Evolutionary conservation across 2,329 filamentous ascomycete genomes (phyloP).

Genomic region (Dactylellina leptospora): DNA sequence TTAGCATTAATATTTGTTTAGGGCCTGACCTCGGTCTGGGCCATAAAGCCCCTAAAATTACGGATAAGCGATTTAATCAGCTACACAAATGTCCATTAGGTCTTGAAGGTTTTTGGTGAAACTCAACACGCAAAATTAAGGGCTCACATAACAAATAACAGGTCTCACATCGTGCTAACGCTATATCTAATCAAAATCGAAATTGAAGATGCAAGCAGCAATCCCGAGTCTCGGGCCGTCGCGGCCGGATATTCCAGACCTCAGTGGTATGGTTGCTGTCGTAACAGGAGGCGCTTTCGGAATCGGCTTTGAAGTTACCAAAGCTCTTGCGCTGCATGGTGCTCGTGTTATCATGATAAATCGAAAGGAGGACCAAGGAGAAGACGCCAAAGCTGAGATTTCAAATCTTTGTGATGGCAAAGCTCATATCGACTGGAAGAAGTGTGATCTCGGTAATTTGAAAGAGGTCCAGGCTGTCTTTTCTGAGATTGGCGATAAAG

Average conservation of each 20-base stretch:
- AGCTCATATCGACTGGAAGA: constrained; percentile 61
- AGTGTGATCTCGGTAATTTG: constrained; percentile 62
- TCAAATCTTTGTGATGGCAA: constrained; percentile 15
- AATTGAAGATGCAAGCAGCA: constrained; percentile 6
- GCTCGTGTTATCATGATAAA: constrained; percentile 10
- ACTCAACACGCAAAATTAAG: too few species aligned
- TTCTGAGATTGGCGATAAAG: constrained; percentile 58
- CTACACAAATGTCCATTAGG: too few species aligned
- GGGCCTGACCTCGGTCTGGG: too few species aligned
- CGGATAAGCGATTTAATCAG: too few species aligned
- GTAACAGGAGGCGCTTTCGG: constrained; percentile 65
- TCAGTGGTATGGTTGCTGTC: constrained; percentile 62
- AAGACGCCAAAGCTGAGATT: constrained; percentile 9
- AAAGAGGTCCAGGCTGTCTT: constrained; percentile 61
- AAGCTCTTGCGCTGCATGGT: constrained; percentile 42
- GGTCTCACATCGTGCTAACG: too few species aligned
- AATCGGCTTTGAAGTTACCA: constrained; percentile 65
- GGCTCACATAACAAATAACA: too few species aligned
- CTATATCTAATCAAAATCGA: background rate
- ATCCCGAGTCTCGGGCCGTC: background rate
- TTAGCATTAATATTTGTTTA: too few species aligned
- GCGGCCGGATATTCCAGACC: constrained; percentile 59
- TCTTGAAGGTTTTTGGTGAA: too few species aligned
- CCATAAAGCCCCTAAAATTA: too few species aligned
- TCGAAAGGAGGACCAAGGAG: constrained; percentile 2